Conservation (phyloP, 306 rosid species). For the Pachyrhizus erosus region DNA sequence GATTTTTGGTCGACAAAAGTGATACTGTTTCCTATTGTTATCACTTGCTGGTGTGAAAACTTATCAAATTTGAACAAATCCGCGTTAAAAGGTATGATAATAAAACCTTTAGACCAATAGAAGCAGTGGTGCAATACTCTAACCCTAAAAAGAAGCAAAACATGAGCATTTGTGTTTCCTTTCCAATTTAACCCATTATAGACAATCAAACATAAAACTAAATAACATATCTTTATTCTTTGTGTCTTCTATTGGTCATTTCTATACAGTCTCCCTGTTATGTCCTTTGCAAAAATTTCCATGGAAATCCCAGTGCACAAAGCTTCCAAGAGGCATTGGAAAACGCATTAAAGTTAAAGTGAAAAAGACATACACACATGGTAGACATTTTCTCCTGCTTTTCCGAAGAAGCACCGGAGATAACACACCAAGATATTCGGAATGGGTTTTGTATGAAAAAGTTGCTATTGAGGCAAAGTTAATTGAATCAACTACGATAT, state of each 20-base stretch:
- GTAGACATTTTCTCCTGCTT: conserved; percentile 32
- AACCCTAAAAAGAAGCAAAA: neutral
- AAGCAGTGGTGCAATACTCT: neutral
- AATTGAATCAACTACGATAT: neutral
- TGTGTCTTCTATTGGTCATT: neutral
- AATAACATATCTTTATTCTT: neutral
- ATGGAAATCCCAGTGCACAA: conserved; percentile 34
- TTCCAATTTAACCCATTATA: neutral
- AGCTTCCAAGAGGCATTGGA: conserved; percentile 35
- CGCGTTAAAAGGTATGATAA: too few relatives aligned
- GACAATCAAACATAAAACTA: neutral
- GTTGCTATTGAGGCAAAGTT: neutral
- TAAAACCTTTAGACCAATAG: too few relatives aligned
- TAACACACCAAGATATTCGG: neutral
- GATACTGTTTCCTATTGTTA: neutral
- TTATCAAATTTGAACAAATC: neutral
- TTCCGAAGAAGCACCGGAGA: conserved; percentile 22
- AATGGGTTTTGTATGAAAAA: conserved; percentile 9
- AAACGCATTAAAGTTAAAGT: conserved; percentile 49
- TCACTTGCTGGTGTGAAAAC: neutral
- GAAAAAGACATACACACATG: neutral
- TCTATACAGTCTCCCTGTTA: neutral
- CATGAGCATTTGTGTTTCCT: neutral
- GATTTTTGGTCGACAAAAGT: neutral
- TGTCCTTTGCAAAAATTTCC: neutral